These are phyloP conservation scores for Linnemannia zychae DNA, from an alignment of 192 early-diverging fungal species.

Conservation along the genomic window DNA sequence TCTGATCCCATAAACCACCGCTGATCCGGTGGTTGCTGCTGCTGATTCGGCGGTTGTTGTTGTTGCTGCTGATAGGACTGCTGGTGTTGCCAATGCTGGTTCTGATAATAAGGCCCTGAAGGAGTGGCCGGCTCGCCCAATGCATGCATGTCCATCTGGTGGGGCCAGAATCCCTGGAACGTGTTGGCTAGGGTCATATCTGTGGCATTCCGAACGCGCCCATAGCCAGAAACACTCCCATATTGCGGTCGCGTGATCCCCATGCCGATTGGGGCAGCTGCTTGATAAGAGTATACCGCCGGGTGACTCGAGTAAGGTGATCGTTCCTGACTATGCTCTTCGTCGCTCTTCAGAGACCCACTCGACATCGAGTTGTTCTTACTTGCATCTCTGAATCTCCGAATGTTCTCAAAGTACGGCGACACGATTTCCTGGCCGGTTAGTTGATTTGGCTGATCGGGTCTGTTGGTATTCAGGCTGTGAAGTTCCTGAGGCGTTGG, in stretches of 20 bases:
- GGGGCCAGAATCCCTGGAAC: slow-evolving; percentile 28
- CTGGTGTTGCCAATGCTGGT: background rate
- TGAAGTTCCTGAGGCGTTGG: slow-evolving; percentile 5
- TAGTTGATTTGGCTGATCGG: background rate
- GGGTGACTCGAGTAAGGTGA: slow-evolving; percentile 15
- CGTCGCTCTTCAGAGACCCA: slow-evolving; percentile 12
- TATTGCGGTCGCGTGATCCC: slow-evolving; percentile 6
- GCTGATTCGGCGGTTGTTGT: slow-evolving; percentile 8
- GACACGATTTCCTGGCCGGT: slow-evolving; percentile 29
- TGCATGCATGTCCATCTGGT: background rate
- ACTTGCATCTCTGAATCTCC: slow-evolving; percentile 28
- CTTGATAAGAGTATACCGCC: slow-evolving; percentile 17
- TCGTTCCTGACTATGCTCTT: background rate
- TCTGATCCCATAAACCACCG: slow-evolving; percentile 19
- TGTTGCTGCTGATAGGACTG: background rate
- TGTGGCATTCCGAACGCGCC: slow-evolving; percentile 10
- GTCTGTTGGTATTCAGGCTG: slow-evolving; percentile 7
- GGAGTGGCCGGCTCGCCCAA: background rate
- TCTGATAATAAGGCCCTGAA: background rate
- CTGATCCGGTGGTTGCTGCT: background rate
- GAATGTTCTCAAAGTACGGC: slow-evolving; percentile 45
- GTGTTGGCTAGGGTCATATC: slow-evolving; percentile 37
- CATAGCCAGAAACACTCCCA: slow-evolving; percentile 28
- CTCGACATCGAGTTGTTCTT: slow-evolving; percentile 13
- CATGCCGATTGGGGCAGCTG: slow-evolving; percentile 36